phyloP scores from a whole-genome alignment of 352 stramenopile species.

The Peronospora tabacina region DNA sequence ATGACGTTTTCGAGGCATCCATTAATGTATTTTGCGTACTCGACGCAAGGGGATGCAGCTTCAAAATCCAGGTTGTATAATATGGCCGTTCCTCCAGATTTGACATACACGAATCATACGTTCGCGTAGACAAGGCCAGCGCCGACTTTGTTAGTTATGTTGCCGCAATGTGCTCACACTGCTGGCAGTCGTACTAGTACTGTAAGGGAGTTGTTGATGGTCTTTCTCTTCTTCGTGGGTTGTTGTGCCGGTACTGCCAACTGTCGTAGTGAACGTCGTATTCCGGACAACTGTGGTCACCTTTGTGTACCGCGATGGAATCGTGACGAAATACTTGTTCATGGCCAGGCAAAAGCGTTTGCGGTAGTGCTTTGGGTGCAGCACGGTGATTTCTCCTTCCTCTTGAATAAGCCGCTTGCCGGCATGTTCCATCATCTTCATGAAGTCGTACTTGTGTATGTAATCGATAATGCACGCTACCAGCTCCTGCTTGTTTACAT shows the following conservation, averaged over 20 bases:
- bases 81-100: conserved; percentile 37
- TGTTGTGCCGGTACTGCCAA: conserved; percentile 19
- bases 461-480: conserved; percentile 87
- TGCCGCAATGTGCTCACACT: conserved; percentile 26
- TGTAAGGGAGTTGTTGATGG: conserved; percentile 24
- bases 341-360: conserved; percentile 80
- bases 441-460: conserved; percentile 87
- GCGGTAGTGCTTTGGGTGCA: conserved; percentile 83
- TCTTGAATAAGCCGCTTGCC: conserved; percentile 85
- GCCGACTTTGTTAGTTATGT: conserved; percentile 35
- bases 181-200: conserved; percentile 23
- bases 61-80: conserved; percentile 39
- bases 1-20: conserved; percentile 17
- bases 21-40: conserved; percentile 28
- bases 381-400: conserved; percentile 82
- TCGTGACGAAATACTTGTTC: conserved; percentile 87
- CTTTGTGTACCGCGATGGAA: conserved; percentile 81
- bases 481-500: conserved; percentile 80
- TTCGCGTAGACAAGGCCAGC: conserved; percentile 35
- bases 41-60: conserved; percentile 24
- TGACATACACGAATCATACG: conserved; percentile 31
- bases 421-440: conserved; percentile 87
- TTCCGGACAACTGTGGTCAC: conserved; percentile 58
- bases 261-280: conserved; percentile 22
- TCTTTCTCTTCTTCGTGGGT: conserved; percentile 31